Conservation (phyloP, 192 early-diverging fungal species). For the Podila verticillata region DNA sequence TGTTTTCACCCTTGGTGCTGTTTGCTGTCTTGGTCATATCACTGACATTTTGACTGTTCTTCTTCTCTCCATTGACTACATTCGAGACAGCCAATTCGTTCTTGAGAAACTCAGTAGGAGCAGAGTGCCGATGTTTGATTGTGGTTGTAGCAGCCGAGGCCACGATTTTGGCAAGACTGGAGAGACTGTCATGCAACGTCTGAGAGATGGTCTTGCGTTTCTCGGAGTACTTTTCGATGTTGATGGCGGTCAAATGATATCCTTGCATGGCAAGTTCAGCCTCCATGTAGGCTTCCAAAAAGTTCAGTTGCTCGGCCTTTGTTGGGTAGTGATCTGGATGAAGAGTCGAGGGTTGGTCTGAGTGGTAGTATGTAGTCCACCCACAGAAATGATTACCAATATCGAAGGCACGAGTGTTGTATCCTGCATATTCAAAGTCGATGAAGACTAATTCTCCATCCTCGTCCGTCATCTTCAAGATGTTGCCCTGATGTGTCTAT, state of each 20-base stretch:
- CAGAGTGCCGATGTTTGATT: too few relatives aligned
- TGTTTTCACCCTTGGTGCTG: conserved; percentile 25
- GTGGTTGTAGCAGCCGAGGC: too few relatives aligned
- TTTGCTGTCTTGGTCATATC: background rate
- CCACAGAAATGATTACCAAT: conserved; percentile 89
- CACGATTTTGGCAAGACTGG: too few relatives aligned
- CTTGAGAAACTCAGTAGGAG: too few relatives aligned
- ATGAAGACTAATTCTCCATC: conserved; percentile 75
- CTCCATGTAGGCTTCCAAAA: conserved; percentile 74
- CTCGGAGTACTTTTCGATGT: conserved; percentile 29
- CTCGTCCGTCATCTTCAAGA: conserved; percentile 65
- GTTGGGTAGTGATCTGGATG: conserved; percentile 64
- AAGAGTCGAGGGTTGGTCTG: conserved; percentile 52
- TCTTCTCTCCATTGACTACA: too few relatives aligned
- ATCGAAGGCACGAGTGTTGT: conserved; percentile 82
- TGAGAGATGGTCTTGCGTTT: background rate
- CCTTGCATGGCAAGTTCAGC: conserved; percentile 55
- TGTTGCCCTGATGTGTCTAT: conserved; percentile 88
- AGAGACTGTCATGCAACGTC: background rate
- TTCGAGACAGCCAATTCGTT: too few relatives aligned
- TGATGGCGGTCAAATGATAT: conserved; percentile 44
- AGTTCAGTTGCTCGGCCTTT: conserved; percentile 60
- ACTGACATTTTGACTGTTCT: too few relatives aligned
- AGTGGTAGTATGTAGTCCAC: conserved; percentile 86
- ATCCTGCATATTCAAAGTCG: conserved; percentile 87